Evolutionary conservation across 441 rosid genomes (phyloP), one percentile per base, ranked within the genome.

Genomic region (Adansonia grandidieri): DNA sequence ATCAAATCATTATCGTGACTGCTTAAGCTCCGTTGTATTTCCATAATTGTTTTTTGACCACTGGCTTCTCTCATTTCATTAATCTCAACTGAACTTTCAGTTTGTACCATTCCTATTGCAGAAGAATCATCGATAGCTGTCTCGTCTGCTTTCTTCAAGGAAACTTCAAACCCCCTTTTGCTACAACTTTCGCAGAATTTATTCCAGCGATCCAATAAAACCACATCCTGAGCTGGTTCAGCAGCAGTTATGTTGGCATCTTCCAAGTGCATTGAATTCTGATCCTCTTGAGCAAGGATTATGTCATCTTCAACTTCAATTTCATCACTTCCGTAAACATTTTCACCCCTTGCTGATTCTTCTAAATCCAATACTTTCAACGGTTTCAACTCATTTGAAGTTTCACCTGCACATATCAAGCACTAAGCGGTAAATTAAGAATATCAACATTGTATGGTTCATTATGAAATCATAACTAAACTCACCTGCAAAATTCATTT

Each of bases 371-470:
- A 51, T 40, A 37, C 11, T 28, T 37, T 64, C 37, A 37, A 63
- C 42, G 0, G 28, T 13, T 76, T 54, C 47, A 76, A 76, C 60
- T n/a, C 63, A 32, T 76, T 64, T 32, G 72, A 65, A 76, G 60
- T 66, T 50, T 51, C 78, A 76, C 48, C 78, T 76, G 78, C 73
- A 65, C 11, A 51, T 62, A 76, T 51, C 53, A 73, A 42, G 1
- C 48, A 53, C 64, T 19, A 37, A 24, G 17, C 17, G 17, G 45
- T 32, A 24, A 76, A 65, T 32, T 37, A 51, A 50, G 62, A 63
- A 63, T 28, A 48, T 48, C 17, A 56, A 53, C 62, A 63, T 28
- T 32, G n/a, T 22, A 62, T 75, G 4, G 50, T n/a, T 28, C 70
- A 50, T 50, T 48, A 17, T 32, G 60, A 63, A 57, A 28, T 64